Conservation (phyloP, 495 filamentous ascomycete genomes). For the Cenococcum geophilum region DNA sequence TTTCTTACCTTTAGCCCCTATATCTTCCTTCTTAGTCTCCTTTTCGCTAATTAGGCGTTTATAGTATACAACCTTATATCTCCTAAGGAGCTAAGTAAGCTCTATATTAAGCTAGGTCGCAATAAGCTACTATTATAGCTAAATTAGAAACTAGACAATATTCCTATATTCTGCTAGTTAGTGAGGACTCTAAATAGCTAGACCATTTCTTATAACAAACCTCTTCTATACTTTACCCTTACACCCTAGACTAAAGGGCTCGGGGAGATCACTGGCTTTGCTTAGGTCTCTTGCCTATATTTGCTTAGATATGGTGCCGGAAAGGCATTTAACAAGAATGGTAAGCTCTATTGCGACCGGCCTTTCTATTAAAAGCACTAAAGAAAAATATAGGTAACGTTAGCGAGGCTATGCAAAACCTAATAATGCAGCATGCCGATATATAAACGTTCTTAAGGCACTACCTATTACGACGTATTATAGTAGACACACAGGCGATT, state of each 20-base stretch:
- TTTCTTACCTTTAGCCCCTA: conserved; percentile 37
- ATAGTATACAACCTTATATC: conserved; percentile 33
- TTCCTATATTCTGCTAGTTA: not conserved
- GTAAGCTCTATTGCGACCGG: conserved; percentile 1
- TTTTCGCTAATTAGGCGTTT: conserved; percentile 39
- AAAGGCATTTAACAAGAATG: conserved; percentile 33
- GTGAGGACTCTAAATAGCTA: conserved; percentile 29
- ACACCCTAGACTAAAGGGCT: conserved; percentile 35
- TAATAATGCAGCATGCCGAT: too few relatives aligned
- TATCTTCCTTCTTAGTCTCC: conserved; percentile 37
- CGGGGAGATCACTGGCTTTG: conserved; percentile 35
- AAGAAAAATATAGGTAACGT: too few relatives aligned
- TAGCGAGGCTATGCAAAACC: too few relatives aligned
- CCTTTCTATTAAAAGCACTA: too few relatives aligned
- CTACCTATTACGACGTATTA: too few relatives aligned
- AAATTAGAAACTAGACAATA: conserved; percentile 14
- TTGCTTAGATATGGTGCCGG: conserved; percentile 20
- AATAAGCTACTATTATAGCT: conserved; percentile 12
- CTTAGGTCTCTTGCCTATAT: conserved; percentile 36
- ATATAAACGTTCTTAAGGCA: too few relatives aligned
- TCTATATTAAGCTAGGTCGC: conserved; percentile 3
- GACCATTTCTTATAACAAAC: conserved; percentile 36
- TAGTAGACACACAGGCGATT: not conserved
- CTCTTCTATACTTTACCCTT: conserved; percentile 37
- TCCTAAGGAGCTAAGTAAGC: conserved; percentile 29